Base-by-base conservation (phyloP, 225 moss, liverwort and hornwort genomes). In the Anthoceros angustus region DNA sequence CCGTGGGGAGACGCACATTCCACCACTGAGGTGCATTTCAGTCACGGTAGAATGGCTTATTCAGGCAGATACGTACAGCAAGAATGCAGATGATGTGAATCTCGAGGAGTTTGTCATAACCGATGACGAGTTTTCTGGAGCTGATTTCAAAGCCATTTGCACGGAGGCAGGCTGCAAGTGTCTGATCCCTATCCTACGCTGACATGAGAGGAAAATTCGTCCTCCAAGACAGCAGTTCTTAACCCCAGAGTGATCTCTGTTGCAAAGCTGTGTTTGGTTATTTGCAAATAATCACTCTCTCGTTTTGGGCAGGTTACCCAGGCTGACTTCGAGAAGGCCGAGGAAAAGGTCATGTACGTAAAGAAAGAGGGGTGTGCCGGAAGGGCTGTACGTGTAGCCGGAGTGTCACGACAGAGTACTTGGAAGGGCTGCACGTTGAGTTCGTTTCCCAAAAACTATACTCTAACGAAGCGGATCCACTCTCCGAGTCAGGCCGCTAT, bases 281-380 rank as follows among this genome's bases (percentile, higher is more conserved):
- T 62, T 62, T 42, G 63, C 75, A 21, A 23, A 14, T 55, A 25
- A 25, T 25, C 24, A 8, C 55, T 7, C 8, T n/a, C 25, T 62
- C 12, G 25, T 25, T 10, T 68, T 16, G 65, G 73, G 75, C 79
- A 98, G 98, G 98, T 98, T 25, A 98, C 98, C 10, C 92, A 98
- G 76, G 67, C 42, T 66, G 98, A 98, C 73, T 98, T 92, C 67
- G 87, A 92, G 70, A 98, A 98, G 72, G 98, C 92, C 9, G 92
- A 98, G 78, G 98, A 98, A 71, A 98, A 98, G 72, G 98, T 98
- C 43, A 98, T 98, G 98, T 98, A 98, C 41, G 92, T 92, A 85
- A 98, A 98, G 81, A 98, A 92, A 83, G 92, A 98, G 83, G n/a
- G 92, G 98, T 43, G 98, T 98, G 50, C 98, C 98, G 5, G 98